Percentiles rank a stretch among this genome's conserved stretches.
phyloP scores from a whole-genome alignment of 192 early-diverging fungal genomes.

The Obelidium mucronatum region DNA sequence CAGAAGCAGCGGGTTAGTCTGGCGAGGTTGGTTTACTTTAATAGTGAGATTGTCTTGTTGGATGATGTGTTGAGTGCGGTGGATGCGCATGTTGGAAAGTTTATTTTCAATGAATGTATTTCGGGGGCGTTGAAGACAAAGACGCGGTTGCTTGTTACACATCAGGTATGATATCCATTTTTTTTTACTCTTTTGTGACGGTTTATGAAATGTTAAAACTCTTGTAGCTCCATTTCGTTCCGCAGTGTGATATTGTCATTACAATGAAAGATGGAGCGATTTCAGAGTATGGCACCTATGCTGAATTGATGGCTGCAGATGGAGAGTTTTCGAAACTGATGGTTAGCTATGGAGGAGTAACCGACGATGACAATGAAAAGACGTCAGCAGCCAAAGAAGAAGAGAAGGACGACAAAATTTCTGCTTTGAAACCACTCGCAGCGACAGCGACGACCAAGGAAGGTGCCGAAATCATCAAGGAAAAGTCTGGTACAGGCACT shows the following conservation, averaged over 20 bases:
- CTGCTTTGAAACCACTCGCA: conserved; percentile 82
- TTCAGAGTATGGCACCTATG: conserved; percentile 65
- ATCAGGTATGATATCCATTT: conserved; percentile 49
- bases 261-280: conserved; percentile 70
- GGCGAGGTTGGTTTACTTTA: conserved; percentile 75
- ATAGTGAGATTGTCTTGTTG: conserved; percentile 55
- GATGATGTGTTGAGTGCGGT: conserved; percentile 86
- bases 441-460: conserved; percentile 73
- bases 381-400: conserved; percentile 6
- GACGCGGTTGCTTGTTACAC: conserved; percentile 80
- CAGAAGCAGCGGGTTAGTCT: conserved; percentile 47
- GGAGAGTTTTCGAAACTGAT: conserved; percentile 65
- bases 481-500: conserved; percentile 81
- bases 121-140: conserved; percentile 68
- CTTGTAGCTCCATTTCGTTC: conserved; percentile 73
- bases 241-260: conserved; percentile 72
- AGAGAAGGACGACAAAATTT: conserved; percentile 40
- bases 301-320: conserved; percentile 55
- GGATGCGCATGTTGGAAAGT: conserved; percentile 67
- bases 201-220: background rate
- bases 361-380: conserved; percentile 75
- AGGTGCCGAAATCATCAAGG: conserved; percentile 79
- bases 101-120: conserved; percentile 79
- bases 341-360: conserved; percentile 63
- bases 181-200: background rate